Base-by-base conservation (phyloP, 148 eudicot genomes). In the Amaranthus palmeri region DNA sequence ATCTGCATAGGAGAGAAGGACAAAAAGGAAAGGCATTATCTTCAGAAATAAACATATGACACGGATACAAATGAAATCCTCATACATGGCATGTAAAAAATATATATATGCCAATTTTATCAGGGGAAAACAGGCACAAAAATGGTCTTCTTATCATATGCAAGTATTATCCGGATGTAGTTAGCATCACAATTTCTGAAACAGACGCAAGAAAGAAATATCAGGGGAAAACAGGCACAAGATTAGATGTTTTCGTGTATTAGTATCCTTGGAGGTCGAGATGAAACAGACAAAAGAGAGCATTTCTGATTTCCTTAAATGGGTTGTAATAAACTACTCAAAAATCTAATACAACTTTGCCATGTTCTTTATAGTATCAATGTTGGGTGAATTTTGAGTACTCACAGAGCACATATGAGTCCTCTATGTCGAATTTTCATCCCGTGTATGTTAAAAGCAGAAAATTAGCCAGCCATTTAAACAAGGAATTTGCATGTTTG, bases 1-100 rank as follows among this genome's bases (percentile, higher is more conserved):
- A 81, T 84, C 99, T 92, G 93, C 85, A 79, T 15, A 44, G 74
- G 5, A 55, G 45, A 44, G 54, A 43, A 52, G 36, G 10, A 3
- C 2, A 6, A 17, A 25, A 44, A 66, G 17, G 9, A 61, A 25
- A 64, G 15, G 54, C 8, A 59, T 52, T 42, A 3, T 7, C 52
- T 47, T 75, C 49, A 57, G 43, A 3, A 61, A 42, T 11, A 42
- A 67, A 50, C 44, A 48, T 11, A 18, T 17, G 40, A 57, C 63
- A 68, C 48, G 51, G 3, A 11, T 9, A 5, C n/a, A 40, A 36
- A 13, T 17, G 54, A 54, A 64, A 74, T 5, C 44, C 41, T 13
- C 67, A 40, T 53, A 45, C 45, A 52, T 54, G 14, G 12, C 54
- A 74, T 25, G 49, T 12, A 54, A 14, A 5, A 56, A 6, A 45